Base-by-base conservation (phyloP, 2,329 filamentous ascomycete species). In the Lachnellula subtilissima region DNA sequence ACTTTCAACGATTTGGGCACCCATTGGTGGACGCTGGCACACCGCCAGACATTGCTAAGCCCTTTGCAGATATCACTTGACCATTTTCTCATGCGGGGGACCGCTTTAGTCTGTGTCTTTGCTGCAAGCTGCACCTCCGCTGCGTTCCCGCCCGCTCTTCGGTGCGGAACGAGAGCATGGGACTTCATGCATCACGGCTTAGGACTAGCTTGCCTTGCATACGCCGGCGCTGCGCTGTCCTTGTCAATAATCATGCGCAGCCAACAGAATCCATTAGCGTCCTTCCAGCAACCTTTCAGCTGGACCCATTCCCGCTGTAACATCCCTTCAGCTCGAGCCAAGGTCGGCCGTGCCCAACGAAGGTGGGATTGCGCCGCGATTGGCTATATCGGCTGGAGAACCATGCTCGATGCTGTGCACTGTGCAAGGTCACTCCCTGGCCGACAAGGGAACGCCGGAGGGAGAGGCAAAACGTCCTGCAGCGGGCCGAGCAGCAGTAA, bases 401-500 rank as follows among this genome's bases (percentile, higher is more conserved):
- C n/a, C 42, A n/a, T 45, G 42, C 15, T 19, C 6, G n/a, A n/a
- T 17, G 11, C 8, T 45, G 22, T 14, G n/a, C 22, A 9, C 17
- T 17, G 14, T 40, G 17, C 22, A 19, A 12, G 11, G 22, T 2
- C n/a, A 17, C 23, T 45, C n/a, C 42, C 42, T 19, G n/a, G 19
- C 42, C 42, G 39, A 50, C 45, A 45, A 45, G 6, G 37, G 53
- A 47, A 36, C 42, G 47, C n/a, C 15, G 23, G 42, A 42, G 48
- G 53, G 42, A 54, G 55, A 55, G 52, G 49, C 55, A 57, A 62
- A 57, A 57, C 61, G 56, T 64, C 60, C 62, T 66, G 65, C 64
- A 67, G 61, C 65, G 65, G 65, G 57, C 65, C 65, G 65, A 65
- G 54, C 59, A 64, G 62, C 52, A 42, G 57, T 28, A 54, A 59